These are phyloP conservation scores for Mycosarcoma mackinlayi DNA, from an alignment of 1,284 basidiomycete species.

Conservation along the genomic window DNA sequence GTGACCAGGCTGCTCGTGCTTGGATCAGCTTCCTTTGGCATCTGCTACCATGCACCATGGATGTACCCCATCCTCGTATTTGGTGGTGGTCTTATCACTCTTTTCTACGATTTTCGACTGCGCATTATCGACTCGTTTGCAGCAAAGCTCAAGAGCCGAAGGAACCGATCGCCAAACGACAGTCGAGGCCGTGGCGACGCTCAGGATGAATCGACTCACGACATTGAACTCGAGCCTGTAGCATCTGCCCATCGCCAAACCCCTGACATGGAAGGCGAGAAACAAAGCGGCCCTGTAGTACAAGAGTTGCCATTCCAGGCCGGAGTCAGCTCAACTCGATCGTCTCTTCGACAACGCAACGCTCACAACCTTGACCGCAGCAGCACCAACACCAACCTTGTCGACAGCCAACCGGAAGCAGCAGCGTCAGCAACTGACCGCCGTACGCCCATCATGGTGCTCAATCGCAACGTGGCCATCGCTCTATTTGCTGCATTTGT, in stretches of 20 bases:
- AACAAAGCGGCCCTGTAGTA: constrained; percentile 10
- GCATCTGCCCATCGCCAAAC: constrained; percentile 2
- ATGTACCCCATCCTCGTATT: constrained; percentile 70
- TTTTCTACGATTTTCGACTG: constrained; percentile 65
- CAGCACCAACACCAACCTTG: background rate
- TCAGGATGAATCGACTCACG: constrained; percentile 12
- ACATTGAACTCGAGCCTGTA: constrained; percentile 47
- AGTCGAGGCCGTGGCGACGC: no score
- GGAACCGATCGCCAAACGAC: background rate
- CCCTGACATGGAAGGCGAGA: constrained; percentile 17
- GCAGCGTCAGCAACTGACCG: constrained; percentile 4
- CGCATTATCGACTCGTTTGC: constrained; percentile 9
- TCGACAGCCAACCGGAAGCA: background rate
- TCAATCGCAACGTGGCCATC: constrained; percentile 35
- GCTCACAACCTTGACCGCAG: constrained; percentile 13
- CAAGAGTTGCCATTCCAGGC: constrained; percentile 25
- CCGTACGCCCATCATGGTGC: constrained; percentile 48
- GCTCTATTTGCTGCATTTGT: constrained; percentile 62
- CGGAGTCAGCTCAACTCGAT: background rate
- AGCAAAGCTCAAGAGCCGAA: background rate
- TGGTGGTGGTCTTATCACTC: constrained; percentile 65
- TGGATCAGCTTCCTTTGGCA: constrained; percentile 71
- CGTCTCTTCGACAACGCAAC: constrained; percentile 15
- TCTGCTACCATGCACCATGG: constrained; percentile 71
- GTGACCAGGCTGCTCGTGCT: constrained; percentile 72